Evolutionary conservation across 352 stramenopile species (phyloP).

Genomic region (Saprolegnia parasitica): DNA sequence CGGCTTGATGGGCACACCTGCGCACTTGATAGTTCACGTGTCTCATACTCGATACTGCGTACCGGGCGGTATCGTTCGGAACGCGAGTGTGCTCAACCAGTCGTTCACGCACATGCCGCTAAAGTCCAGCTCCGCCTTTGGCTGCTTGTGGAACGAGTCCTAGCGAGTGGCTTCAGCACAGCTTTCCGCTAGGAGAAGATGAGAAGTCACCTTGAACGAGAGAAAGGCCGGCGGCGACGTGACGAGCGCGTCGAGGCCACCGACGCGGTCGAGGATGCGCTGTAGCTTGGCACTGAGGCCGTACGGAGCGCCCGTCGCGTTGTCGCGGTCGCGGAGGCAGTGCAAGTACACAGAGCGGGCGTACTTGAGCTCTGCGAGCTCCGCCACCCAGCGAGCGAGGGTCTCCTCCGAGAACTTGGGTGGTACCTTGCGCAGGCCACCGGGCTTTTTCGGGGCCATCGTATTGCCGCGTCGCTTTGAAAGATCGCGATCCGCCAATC

Average conservation of each 20-base stretch:
- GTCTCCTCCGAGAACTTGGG: not conserved
- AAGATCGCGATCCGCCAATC: not conserved
- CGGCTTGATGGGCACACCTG: constrained; percentile 23
- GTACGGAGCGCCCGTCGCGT: not conserved
- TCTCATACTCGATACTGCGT: not conserved
- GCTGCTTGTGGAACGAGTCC: constrained; percentile 21
- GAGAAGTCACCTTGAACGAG: constrained; percentile 16
- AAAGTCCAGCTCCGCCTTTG: not conserved
- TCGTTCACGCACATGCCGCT: constrained; percentile 7
- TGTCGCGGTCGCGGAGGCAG: not conserved
- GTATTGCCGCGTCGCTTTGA: not conserved
- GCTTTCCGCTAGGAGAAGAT: too few species aligned
- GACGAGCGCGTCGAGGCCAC: not conserved
- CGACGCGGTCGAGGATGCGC: constrained; percentile 5
- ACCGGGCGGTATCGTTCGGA: constrained; percentile 21
- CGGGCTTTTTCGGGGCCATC: not conserved
- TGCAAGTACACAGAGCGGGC: not conserved
- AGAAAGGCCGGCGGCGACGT: constrained; percentile 17
- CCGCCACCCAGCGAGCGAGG: not conserved
- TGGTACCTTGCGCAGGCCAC: not conserved
- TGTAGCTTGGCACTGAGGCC: constrained; percentile 4
- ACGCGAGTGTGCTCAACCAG: constrained; percentile 8
- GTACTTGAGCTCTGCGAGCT: not conserved
- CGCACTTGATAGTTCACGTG: not conserved
- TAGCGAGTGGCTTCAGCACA: not conserved